Base-by-base conservation (phyloP, 768 basidiomycete species). In the Nidularia pulvinata region DNA sequence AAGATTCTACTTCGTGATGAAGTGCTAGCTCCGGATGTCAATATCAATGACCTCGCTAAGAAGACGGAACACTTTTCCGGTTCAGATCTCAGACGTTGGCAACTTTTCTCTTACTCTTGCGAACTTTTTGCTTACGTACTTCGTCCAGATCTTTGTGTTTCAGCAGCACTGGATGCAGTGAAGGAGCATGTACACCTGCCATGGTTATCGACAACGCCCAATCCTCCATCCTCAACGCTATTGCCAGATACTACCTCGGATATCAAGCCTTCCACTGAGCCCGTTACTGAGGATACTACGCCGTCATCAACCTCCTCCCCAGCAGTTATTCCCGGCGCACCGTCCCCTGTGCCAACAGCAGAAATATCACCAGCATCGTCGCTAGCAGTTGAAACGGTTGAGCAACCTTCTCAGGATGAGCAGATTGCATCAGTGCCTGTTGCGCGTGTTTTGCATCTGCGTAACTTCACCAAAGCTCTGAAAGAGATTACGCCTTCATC, bases 71-170 rank as follows among this genome's bases (percentile, higher is more conserved):
- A 82, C 50, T 98, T 94, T 69, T 98, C 95, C 53, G 95, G 95
- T 13, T 96, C 94, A 30, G 95, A 98, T 68, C 76, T 98, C 55
- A 97, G 96, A 69, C 93, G 95, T 96, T 54, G 64, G 90, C 76
- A 22, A 42, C 25, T 30, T 13, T 13, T 51, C 3, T 35, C 37
- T 47, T 53, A 35, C 30, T 36, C 44, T 42, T 43, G 43, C 32
- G 9, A n/a, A 51, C 32, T n/a, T 30, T 4, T 32, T 51, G 34
- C 49, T 50, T 52, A 25, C 48, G 55, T 57, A 50, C 53, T 22
- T n/a, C 48, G 45, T 50, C 6, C 61, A 97, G 95, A 98, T 70
- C 71, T 97, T 19, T 95, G 94, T 66, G 95, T 98, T 30, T 86
- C 91, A 50, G 94, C 95, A 25, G 95, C 95, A 13, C 75, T 97